phyloP scores from a whole-genome alignment of 768 basidiomycete species.

The Boletales sp. region DNA sequence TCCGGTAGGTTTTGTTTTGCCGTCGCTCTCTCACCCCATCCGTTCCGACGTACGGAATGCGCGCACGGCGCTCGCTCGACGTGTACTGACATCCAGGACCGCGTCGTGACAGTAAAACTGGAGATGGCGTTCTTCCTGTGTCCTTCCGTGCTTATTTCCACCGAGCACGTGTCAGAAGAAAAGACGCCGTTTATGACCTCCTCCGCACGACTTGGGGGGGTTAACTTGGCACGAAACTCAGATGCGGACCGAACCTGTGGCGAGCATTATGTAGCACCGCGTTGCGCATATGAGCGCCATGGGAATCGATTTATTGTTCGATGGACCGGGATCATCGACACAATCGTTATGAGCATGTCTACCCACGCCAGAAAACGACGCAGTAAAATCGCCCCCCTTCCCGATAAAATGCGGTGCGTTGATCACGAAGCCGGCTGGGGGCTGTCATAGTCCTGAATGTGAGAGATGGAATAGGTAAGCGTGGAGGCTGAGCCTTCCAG shows the following conservation, averaged over 20 bases:
- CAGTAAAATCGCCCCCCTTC: slow-evolving; percentile 8
- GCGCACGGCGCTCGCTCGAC: too few species aligned
- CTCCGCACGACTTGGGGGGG: not conserved
- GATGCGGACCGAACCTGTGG: slow-evolving; percentile 8
- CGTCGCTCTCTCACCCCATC: not conserved
- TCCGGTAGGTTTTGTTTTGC: not conserved
- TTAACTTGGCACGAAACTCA: not conserved
- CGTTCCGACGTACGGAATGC: not conserved
- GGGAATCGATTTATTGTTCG: slow-evolving; percentile 1
- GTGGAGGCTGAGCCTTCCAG: not conserved
- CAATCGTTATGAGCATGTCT: not conserved
- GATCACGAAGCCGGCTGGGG: not conserved
- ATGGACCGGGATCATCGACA: slow-evolving; percentile 10
- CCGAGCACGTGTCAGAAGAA: slow-evolving; percentile 11
- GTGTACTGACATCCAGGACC: too few species aligned
- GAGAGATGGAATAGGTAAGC: not conserved
- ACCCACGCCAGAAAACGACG: slow-evolving; percentile 1
- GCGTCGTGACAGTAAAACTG: too few species aligned
- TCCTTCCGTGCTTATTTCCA: slow-evolving; percentile 5
- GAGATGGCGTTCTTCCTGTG: not conserved
- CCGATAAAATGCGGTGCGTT: slow-evolving; percentile 1
- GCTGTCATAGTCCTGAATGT: slow-evolving; percentile 1
- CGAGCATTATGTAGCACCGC: slow-evolving; percentile 3
- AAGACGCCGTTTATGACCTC: slow-evolving; percentile 10
- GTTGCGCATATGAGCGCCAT: slow-evolving; percentile 4